A percentile compares a stretch with the other conserved stretches of the same genome.
phyloP scores from a whole-genome alignment of 768 basidiomycete species.

The Russula earlei region DNA sequence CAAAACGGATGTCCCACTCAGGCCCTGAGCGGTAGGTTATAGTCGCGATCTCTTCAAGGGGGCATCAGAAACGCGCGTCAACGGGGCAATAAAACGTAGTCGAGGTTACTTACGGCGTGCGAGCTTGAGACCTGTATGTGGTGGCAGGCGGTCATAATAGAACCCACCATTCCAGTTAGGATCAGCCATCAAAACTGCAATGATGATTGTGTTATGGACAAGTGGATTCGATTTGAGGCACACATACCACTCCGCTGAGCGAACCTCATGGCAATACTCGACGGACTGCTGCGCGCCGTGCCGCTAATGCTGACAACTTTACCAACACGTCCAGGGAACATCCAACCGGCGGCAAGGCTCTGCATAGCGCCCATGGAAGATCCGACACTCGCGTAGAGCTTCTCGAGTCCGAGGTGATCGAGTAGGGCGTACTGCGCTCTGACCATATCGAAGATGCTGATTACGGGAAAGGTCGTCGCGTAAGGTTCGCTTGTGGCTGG shows the following conservation, averaged over 20 bases:
- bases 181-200: conserved; percentile 94
- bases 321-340: conserved; percentile 79
- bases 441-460: conserved; percentile 97
- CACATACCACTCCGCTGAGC: conserved; percentile 89
- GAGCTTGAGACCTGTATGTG: conserved; percentile 97
- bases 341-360: conserved; percentile 90
- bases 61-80: background rate
- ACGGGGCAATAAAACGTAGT: conserved; percentile 14
- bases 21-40: conserved; percentile 99
- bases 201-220: background rate
- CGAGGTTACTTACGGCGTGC: conserved; percentile 64
- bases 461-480: conserved; percentile 83
- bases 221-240: background rate
- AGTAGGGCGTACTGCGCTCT: conserved; percentile 83
- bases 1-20: conserved; percentile 99
- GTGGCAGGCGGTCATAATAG: conserved; percentile 92
- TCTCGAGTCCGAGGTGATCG: conserved; percentile 74
- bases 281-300: conserved; percentile 84
- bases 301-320: conserved; percentile 93
- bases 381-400: conserved; percentile 88
- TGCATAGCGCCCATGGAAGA: conserved; percentile 98
- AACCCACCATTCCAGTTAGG: conserved; percentile 99
- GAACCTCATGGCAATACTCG: conserved; percentile 90
- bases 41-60: conserved; percentile 84
- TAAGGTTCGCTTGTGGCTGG: conserved; percentile 60